phyloP scores from a whole-genome alignment of 768 basidiomycete genomes.

The Gyrodon lividus region DNA sequence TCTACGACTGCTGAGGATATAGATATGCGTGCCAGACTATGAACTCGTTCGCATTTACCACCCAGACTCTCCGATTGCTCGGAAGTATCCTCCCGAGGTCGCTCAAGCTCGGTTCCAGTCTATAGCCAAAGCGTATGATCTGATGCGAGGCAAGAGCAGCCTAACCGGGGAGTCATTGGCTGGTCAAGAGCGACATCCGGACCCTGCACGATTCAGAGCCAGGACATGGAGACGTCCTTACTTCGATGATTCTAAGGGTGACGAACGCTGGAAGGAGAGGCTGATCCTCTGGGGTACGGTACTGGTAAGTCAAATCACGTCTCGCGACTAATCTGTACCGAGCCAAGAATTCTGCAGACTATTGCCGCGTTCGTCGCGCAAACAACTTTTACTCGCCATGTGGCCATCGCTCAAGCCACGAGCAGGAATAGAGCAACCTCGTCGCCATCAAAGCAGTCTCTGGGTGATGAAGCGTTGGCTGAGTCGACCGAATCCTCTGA shows the following conservation, averaged over 20 bases:
- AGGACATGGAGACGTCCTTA: conserved; percentile 41
- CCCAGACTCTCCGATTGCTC: conserved; percentile 58
- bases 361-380: conserved; percentile 34
- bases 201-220: conserved; percentile 44
- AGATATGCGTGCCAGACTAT: conserved; percentile 50
- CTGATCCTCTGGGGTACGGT: conserved; percentile 55
- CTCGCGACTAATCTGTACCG: background rate
- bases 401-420: conserved; percentile 28
- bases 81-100: conserved; percentile 42
- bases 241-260: conserved; percentile 41
- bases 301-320: conserved; percentile 36
- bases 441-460: background rate
- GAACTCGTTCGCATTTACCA: conserved; percentile 81
- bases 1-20: conserved; percentile 3
- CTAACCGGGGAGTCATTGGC: conserved; percentile 17
- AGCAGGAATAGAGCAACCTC: conserved; percentile 2
- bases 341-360: conserved; percentile 26
- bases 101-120: conserved; percentile 68
- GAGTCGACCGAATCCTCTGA: conserved; percentile 10
- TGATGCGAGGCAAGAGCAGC: conserved; percentile 49
- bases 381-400: conserved; percentile 28
- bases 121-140: conserved; percentile 67
- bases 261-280: conserved; percentile 69
- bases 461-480: conserved; percentile 23
- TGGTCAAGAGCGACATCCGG: conserved; percentile 20